Evolutionary conservation across 345 rosid genomes (phyloP), one percentile per base, ranked within the genome.

Genomic region (Eucalyptus marginata): DNA sequence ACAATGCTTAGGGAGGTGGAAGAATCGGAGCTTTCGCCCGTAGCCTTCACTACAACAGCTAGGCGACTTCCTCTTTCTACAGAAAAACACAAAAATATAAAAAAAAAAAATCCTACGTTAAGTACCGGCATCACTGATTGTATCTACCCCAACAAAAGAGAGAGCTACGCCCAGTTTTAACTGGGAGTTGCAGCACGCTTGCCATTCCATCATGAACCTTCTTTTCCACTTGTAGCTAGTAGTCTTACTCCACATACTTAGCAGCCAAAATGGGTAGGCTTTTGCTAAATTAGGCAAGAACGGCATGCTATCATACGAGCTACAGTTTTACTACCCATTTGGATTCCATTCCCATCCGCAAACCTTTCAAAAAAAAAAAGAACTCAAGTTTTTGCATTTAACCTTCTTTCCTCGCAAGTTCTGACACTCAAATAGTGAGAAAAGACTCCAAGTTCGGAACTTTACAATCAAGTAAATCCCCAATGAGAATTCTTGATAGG

Each of bases 1-100:
- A 95, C 90, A 90, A 95, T 47, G 90, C 90, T 88, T 36, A 97
- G 94, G 86, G 97, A 94, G 87, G 93, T 90, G 50, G 98, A 95
- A 91, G 99, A 91, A 58, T 95, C 96, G 0, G 96, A 93, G 90
- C 92, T 94, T 88, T 96, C 92, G 14, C 95, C 94, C 13, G 89
- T 90, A 83, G 99, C 98, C 90, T 92, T 96, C 88, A 94, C 93
- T 87, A 47, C 86, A 87, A 94, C 51, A 89, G 89, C 58, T 31
- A 90, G 88, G 43, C 90, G 87, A 87, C 86, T 92, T 90, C 86
- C 92, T 87, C 89, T 93, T 49, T 91, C 98, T 97, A 90, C 90
- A 88, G 87, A 64, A 85, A 33, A 56, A 86, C 86, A 64, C 56
- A 88, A 58, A 54, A 68, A 31, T 9, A 56, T 24, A 71, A 88